Evolutionary conservation across 1,284 basidiomycete species (phyloP), one percentile per base, ranked within the genome.

Genomic region (Laetiporus sulphureus): DNA sequence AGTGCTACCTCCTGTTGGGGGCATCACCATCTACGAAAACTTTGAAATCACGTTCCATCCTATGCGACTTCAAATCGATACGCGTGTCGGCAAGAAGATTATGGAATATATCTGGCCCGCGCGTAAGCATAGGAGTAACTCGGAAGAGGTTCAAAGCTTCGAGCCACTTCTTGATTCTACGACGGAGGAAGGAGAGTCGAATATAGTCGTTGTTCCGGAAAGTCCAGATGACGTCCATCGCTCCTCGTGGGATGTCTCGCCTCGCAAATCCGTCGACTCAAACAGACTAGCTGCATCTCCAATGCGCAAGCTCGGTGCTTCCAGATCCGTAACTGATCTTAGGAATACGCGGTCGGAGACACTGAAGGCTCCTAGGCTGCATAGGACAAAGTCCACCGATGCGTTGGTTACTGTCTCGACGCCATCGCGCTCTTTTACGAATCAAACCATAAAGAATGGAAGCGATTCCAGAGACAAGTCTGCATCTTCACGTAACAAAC

Each of bases 71-170:
- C 90, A 93, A 55, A 73, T 96, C 37, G 92, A 95, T 63, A 80
- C 88, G 32, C 73, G 74, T 49, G 75, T 96, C 21, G 94, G 92
- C 3, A 73, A 75, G 19, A 75, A 82, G 46, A 84, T 97, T 50
- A 83, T 92, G 77, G 87, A 91, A 58, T 98, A 98, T 61, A 68
- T 97, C 34, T 97, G 79, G 79, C 84, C 84, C 4, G 72, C 73
- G 31, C 72, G 83, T 32, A 69, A 72, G 45, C 60, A 71, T 32
- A 63, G 73, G 50, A 61, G 68, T 36, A 53, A 62, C 38, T 45
- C 48, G 40, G 46, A 51, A 38, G 52, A 47, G 47, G 55, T 24
- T 49, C 59, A 46, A 31, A 40, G 44, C 13, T 53, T 49, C 45
- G 46, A 42, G 12, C 30, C 23, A 7, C 27, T 32, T 12, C 30